Conservation (phyloP, 257 asterid genomes). For the Fraxinus pennsylvanica region DNA sequence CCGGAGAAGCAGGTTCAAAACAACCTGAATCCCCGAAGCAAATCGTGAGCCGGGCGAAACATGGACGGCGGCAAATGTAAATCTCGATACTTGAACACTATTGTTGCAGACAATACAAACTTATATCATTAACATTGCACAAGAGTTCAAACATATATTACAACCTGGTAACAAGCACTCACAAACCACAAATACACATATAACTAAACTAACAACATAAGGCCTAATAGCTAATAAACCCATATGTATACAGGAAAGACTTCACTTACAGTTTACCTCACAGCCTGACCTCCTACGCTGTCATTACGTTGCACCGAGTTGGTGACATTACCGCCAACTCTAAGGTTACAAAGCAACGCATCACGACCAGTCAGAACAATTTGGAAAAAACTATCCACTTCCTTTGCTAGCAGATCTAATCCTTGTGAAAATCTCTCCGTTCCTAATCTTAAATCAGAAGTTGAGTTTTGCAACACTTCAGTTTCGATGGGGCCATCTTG, state of each 20-base stretch:
- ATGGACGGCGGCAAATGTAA: not conserved
- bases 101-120: not conserved
- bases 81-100: not conserved
- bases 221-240: slow-evolving; percentile 25
- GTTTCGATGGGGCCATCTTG: slow-evolving; percentile 52
- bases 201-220: slow-evolving; percentile 26
- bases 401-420: slow-evolving; percentile 71
- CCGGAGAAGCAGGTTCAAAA: not conserved
- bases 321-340: slow-evolving; percentile 46
- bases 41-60: not conserved
- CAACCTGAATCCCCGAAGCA: not conserved
- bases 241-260: slow-evolving; percentile 24
- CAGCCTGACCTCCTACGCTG: slow-evolving; percentile 34
- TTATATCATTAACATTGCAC: not conserved
- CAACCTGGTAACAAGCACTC: slow-evolving; percentile 17
- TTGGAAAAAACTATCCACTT: slow-evolving; percentile 68
- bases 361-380: slow-evolving; percentile 72
- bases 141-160: slow-evolving; percentile 24
- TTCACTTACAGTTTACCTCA: slow-evolving; percentile 36
- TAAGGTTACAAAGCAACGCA: slow-evolving; percentile 71
- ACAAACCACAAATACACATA: slow-evolving; percentile 31
- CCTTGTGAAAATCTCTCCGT: slow-evolving; percentile 55
- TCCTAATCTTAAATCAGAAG: slow-evolving; percentile 44
- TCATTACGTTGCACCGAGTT: slow-evolving; percentile 28
- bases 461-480: slow-evolving; percentile 33